Base-by-base conservation (phyloP, 2,329 filamentous ascomycete genomes). In the Colletotrichum orbiculare region DNA sequence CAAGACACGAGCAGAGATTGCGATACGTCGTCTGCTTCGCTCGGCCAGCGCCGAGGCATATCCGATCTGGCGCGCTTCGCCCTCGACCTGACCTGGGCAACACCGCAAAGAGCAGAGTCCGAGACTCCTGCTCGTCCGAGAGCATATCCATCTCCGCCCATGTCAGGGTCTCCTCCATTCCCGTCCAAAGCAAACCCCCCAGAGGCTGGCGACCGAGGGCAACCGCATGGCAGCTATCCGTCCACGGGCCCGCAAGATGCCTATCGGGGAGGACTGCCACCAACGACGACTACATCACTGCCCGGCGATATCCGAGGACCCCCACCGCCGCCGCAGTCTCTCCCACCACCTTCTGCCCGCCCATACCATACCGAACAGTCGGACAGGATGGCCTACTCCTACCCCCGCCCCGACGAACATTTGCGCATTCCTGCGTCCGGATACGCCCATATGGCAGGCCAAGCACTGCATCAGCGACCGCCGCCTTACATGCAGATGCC, bases 71-170 rank as follows among this genome's bases (percentile, higher is more conserved):
- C 83, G 74, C 81, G 81, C 73, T 84, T 84, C 75, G 80, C 80
- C 77, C 81, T 86, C 72, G 85, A 86, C 79, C 79, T 82, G 80
- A 81, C 81, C 77, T 83, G 85, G 83, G 79, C 79, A 73, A 72
- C 72, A 72, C 69, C 69, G 34, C n/a, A 35, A 69, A 81, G 81
- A 84, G 79, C 79, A 82, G 80, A 83, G 81, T 82, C 79, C 74
- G 81, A 82, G 77, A 80, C 79, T 76, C 76, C 79, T 81, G 81
- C 82, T 80, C 83, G 81, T 73, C 81, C 81, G 74, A 82, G 82
- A 82, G 86, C 85, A 76, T 91, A 91, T 80, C 88, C 88, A 76
- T 91, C 89, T 83, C 88, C 89, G 81, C 89, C 89, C 84, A 91
- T 91, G 89, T 90, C 89, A 83, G 87, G 87, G 76, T 89, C 88